Evolutionary conservation across 2,329 filamentous ascomycete species (phyloP).

Genomic region (Calonectria naviculata): DNA sequence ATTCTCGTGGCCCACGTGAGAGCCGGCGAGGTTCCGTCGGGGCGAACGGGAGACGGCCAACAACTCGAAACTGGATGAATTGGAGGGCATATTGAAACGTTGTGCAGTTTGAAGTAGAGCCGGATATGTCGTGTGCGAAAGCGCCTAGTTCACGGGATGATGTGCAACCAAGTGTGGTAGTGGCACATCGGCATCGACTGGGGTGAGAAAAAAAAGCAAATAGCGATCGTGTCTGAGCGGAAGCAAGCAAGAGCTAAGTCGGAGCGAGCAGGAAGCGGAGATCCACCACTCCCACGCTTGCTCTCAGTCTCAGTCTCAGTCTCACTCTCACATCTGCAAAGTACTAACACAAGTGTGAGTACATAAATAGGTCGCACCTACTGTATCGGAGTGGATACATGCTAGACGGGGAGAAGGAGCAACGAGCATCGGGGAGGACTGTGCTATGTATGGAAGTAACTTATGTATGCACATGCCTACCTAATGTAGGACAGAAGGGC

Average conservation of each 20-base stretch:
- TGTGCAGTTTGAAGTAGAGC: background rate
- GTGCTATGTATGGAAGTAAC: background rate
- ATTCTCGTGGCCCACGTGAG: background rate
- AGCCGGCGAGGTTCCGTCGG: background rate
- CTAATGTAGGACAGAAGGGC: background rate
- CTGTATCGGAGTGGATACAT: background rate
- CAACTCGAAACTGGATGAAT: background rate
- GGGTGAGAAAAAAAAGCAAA: constrained; percentile 36
- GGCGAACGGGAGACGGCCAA: background rate
- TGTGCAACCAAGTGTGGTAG: constrained; percentile 28
- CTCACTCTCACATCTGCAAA: background rate
- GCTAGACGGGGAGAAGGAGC: background rate
- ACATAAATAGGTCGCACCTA: constrained; percentile 6
- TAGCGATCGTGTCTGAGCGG: constrained; percentile 38
- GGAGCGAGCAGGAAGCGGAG: constrained; percentile 24
- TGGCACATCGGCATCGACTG: constrained; percentile 28
- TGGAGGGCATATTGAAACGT: constrained; percentile 1
- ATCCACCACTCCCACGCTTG: constrained; percentile 14
- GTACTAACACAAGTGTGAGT: background rate
- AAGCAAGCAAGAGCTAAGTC: background rate
- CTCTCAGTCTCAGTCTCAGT: background rate
- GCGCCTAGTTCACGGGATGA: background rate
- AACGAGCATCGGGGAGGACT: background rate
- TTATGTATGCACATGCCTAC: background rate
- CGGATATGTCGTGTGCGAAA: constrained; percentile 3